A percentile compares a stretch with the other conserved stretches of the same genome.
phyloP scores from a whole-genome alignment of 1,139 yeast species.

The Candida sanyaensis region DNA sequence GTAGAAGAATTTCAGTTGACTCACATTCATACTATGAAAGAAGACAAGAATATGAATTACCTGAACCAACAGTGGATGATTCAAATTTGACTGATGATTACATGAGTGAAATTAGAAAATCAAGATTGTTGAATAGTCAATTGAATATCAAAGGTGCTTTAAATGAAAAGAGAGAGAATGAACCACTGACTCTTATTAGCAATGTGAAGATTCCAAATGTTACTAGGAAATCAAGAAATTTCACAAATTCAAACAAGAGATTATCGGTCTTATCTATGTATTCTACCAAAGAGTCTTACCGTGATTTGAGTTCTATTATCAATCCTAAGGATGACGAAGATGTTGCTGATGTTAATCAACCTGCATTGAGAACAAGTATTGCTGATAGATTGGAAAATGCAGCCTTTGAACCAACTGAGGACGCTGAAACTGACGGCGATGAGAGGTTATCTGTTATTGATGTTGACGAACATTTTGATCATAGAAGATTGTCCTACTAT shows the following conservation, averaged over 20 bases:
- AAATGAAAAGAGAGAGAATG: slow-evolving; percentile 15
- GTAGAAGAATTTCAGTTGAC: slow-evolving; percentile 21
- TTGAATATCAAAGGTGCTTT: slow-evolving; percentile 34
- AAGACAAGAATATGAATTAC: slow-evolving; percentile 30
- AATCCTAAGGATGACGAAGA: slow-evolving; percentile 35
- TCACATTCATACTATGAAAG: slow-evolving; percentile 24
- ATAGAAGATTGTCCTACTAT: slow-evolving; percentile 41
- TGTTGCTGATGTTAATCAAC: slow-evolving; percentile 23
- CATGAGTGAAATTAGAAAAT: slow-evolving; percentile 45
- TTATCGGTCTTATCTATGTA: slow-evolving; percentile 69
- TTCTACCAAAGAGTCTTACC: slow-evolving; percentile 66
- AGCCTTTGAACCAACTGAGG: slow-evolving; percentile 32
- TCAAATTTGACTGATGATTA: slow-evolving; percentile 48
- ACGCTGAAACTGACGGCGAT: slow-evolving; percentile 29
- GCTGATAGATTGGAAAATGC: slow-evolving; percentile 47
- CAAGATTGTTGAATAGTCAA: slow-evolving; percentile 46
- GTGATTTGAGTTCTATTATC: slow-evolving; percentile 58
- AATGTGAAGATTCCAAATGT: slow-evolving; percentile 70
- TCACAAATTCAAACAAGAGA: slow-evolving; percentile 64
- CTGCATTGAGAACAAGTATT: slow-evolving; percentile 42
- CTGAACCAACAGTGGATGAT: slow-evolving; percentile 39
- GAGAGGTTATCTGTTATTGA: slow-evolving; percentile 45
- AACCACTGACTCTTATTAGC: slow-evolving; percentile 46
- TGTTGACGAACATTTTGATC: slow-evolving; percentile 45
- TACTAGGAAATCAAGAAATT: slow-evolving; percentile 65